Conservation (phyloP, 805 yeast species). For the Priceomyces melissophilus region DNA sequence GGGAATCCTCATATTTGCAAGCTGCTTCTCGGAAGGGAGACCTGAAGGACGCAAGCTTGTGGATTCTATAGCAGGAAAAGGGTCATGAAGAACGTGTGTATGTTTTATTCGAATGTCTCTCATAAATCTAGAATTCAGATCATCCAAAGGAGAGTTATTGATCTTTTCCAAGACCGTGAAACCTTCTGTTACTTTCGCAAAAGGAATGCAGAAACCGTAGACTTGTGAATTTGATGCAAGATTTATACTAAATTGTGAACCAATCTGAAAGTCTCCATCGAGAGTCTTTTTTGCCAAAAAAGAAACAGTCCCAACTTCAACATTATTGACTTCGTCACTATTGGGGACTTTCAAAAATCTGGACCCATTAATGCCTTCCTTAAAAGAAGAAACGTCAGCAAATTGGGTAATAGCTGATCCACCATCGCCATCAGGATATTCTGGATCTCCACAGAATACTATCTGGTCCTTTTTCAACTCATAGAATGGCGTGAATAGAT, state of each 20-base stretch:
- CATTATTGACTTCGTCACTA: not conserved
- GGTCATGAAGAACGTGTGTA: constrained; percentile 51
- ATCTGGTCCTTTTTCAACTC: constrained; percentile 37
- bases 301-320: constrained; percentile 13
- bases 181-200: constrained; percentile 55
- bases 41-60: constrained; percentile 20
- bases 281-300: constrained; percentile 4
- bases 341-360: constrained; percentile 2
- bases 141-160: constrained; percentile 38
- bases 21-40: constrained; percentile 10
- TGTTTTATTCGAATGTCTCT: constrained; percentile 45
- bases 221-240: constrained; percentile 1
- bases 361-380: not conserved
- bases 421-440: constrained; percentile 30
- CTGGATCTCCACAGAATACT: constrained; percentile 48
- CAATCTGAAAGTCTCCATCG: constrained; percentile 2
- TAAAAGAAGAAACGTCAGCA: constrained; percentile 5
- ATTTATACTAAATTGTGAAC: constrained; percentile 14
- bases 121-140: constrained; percentile 9
- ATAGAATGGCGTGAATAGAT: constrained; percentile 49
- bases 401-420: constrained; percentile 8
- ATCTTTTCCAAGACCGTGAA: constrained; percentile 43
- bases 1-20: constrained; percentile 10
- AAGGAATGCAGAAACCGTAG: constrained; percentile 17
- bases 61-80: constrained; percentile 27